Evolutionary conservation across 2,329 filamentous ascomycete species (phyloP).

Genomic region (Elsinoe batatas): DNA sequence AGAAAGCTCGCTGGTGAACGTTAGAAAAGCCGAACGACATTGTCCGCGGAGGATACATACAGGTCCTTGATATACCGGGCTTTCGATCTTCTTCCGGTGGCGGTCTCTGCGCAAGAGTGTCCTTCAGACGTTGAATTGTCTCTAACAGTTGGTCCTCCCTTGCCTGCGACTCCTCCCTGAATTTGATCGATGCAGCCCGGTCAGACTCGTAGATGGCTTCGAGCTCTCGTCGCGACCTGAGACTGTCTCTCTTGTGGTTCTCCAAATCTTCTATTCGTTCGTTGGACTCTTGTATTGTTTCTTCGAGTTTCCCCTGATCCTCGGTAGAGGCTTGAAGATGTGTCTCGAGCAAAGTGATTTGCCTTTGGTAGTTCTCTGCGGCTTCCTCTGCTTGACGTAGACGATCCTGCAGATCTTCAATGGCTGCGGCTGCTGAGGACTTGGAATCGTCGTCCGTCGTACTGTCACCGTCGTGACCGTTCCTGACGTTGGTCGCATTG

Average conservation of each 20-base stretch:
- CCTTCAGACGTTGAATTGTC: conserved; percentile 85
- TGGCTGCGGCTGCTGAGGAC: conserved; percentile 65
- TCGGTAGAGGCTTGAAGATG: conserved; percentile 74
- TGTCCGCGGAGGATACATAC: conserved; percentile 12
- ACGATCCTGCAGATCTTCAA: conserved; percentile 77
- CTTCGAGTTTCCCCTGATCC: conserved; percentile 80
- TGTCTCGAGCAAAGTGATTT: conserved; percentile 73
- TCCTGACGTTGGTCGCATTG: conserved; percentile 12
- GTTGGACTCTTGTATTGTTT: conserved; percentile 76
- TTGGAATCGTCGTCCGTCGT: conserved; percentile 53
- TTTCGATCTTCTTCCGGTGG: conserved; percentile 43
- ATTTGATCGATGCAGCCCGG: conserved; percentile 73
- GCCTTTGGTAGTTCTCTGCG: conserved; percentile 59
- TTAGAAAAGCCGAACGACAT: conserved; percentile 17
- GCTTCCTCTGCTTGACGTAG: conserved; percentile 69
- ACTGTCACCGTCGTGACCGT: conserved; percentile 22
- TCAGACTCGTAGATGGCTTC: conserved; percentile 90
- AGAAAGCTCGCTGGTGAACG: conserved; percentile 30
- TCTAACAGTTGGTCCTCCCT: conserved; percentile 84
- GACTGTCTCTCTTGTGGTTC: conserved; percentile 75
- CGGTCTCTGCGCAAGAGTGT: conserved; percentile 65
- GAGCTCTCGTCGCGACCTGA: conserved; percentile 78
- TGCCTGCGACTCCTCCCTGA: conserved; percentile 78
- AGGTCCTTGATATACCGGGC: conserved; percentile 37
- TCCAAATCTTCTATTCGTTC: conserved; percentile 71